phyloP scores from a whole-genome alignment of 1,284 basidiomycete genomes.

The Ganoderma sp. region DNA sequence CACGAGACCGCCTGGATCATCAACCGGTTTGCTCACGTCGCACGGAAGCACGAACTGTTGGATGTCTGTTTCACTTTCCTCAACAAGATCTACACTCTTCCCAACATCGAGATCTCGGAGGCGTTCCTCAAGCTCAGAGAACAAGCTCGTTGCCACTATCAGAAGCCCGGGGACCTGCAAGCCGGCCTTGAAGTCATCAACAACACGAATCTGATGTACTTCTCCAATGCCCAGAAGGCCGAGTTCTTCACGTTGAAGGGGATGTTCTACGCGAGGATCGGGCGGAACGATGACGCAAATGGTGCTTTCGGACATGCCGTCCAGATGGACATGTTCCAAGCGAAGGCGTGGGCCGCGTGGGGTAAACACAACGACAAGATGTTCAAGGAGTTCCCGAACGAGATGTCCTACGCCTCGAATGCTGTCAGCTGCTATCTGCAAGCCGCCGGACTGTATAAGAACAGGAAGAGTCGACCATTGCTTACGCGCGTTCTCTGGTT shows the following conservation, averaged over 20 bases:
- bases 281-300: constrained; percentile 90
- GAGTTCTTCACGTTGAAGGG: constrained; percentile 99
- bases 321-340: constrained; percentile 92
- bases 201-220: constrained; percentile 99
- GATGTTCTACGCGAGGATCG: constrained; percentile 95
- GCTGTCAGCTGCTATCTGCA: constrained; percentile 99
- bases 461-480: constrained; percentile 89
- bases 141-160: constrained; percentile 99
- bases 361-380: constrained; percentile 93
- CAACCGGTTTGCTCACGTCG: constrained; percentile 99
- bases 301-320: constrained; percentile 94
- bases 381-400: constrained; percentile 84
- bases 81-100: constrained; percentile 98
- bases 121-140: constrained; percentile 99
- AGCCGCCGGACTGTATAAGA: constrained; percentile 96
- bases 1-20: constrained; percentile 99
- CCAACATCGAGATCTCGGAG: constrained; percentile 99
- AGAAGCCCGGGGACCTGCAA: constrained; percentile 91
- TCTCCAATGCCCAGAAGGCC: constrained; percentile 92
- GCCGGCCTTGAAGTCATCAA: constrained; percentile 98
- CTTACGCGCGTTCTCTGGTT: constrained; percentile 95
- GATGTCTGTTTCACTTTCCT: constrained; percentile 96
- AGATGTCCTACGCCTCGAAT: constrained; percentile 82
- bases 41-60: constrained; percentile 94
- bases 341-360: constrained; percentile 99